Evolutionary conservation across 257 asterid species (phyloP).

Genomic region (Dorcoceras hygrometricum): DNA sequence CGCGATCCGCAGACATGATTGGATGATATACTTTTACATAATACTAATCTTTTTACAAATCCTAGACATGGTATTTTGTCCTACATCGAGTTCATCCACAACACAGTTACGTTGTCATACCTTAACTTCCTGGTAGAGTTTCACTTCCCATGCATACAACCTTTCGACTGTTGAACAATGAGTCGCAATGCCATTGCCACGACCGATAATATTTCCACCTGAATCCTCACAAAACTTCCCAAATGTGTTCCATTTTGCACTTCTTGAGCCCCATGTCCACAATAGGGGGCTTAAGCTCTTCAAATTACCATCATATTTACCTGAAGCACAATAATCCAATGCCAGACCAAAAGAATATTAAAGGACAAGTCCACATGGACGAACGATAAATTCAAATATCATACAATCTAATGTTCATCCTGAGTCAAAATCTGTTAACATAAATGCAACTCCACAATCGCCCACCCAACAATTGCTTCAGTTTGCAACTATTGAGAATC

Average conservation of each 20-base stretch:
- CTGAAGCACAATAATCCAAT: constrained; percentile 23
- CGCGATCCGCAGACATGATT: neutral
- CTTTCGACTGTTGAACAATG: constrained; percentile 89
- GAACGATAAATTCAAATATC: too few relatives aligned
- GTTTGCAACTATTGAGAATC: neutral
- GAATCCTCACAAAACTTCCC: constrained; percentile 83
- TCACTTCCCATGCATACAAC: constrained; percentile 87
- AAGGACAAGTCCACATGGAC: neutral
- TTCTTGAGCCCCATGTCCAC: constrained; percentile 74
- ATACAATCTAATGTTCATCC: neutral
- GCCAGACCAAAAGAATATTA: neutral
- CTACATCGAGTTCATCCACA: neutral
- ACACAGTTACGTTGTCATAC: constrained; percentile 32
- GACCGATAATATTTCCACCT: constrained; percentile 34
- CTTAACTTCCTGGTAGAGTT: constrained; percentile 88
- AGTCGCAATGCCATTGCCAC: constrained; percentile 37
- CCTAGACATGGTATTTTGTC: neutral
- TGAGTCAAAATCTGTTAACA: neutral
- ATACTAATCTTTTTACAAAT: neutral
- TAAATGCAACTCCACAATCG: neutral
- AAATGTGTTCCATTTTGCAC: constrained; percentile 80
- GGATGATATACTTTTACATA: neutral
- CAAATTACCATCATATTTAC: constrained; percentile 42
- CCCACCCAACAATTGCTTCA: neutral
- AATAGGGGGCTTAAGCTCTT: constrained; percentile 49